Evolutionary conservation across 176 grass and related monocot species (phyloP), one percentile per base, ranked within the genome.

Genomic region (Stipa capillata): DNA sequence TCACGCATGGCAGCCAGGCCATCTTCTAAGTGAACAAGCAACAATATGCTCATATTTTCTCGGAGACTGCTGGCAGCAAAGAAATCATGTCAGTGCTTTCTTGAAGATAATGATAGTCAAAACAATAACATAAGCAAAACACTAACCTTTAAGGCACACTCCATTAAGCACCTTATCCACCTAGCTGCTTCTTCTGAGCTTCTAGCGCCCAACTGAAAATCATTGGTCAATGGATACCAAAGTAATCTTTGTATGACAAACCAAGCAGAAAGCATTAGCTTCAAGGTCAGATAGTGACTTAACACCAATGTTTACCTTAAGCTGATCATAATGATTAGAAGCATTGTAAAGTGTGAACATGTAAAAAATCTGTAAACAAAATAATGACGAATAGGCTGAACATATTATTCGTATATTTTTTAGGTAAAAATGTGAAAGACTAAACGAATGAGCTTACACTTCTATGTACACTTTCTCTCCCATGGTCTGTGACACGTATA

Each of bases 121-220:
- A 55, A 62, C 25, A 62, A 76, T 54, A 68, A 64, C 81, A 58
- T 33, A 84, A 89, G 76, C 1, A 84, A 83, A 60, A 84, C 58
- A 21, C 29, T 47, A 80, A 92, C 95, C 89, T 90, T 92, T 52
- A 92, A 81, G 23, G 91, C 86, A 84, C 88, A 76, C 68, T 97
- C 94, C 94, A 97, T 97, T 50, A 91, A 77, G 58, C 68, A 93
- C 72, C 86, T 73, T 64, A 93, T 93, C 91, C 94, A 97, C 77
- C 84, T 91, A 84, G 94, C 94, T 53, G 94, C 94, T 82, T 97
- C 94, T 85, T 97, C 94, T 74, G 94, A 97, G 73, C 94, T 97
- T 89, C 94, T 87, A 31, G 94, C 94, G 62, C 91, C 94, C 89
- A 97, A 86, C 94, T 97, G 77, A 51, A 90, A 83, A 83, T 42